phyloP scores from a whole-genome alignment of 805 yeast species.

The Cyberlindnera lachancei region DNA sequence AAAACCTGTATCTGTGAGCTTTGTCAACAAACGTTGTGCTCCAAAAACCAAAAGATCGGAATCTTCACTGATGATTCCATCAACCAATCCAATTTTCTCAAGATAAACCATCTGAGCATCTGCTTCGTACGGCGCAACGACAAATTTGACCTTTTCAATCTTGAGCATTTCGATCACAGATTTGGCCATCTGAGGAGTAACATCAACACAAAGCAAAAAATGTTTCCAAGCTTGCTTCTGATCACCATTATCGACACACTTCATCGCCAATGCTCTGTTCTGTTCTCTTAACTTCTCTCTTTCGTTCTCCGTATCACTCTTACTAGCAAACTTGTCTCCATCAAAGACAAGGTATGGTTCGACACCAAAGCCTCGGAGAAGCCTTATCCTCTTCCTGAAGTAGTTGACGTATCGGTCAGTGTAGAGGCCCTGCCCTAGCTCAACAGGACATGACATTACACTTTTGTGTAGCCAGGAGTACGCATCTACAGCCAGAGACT shows the following conservation, averaged over 20 bases:
- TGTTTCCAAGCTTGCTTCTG: slow-evolving; percentile 54
- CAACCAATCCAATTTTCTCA: slow-evolving; percentile 65
- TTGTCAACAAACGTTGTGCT: slow-evolving; percentile 66
- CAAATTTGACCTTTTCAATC: slow-evolving; percentile 46
- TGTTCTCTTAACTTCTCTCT: slow-evolving; percentile 50
- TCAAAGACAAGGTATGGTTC: slow-evolving; percentile 88
- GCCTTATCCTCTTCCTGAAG: slow-evolving; percentile 55
- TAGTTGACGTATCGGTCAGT: slow-evolving; percentile 69
- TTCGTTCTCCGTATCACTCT: slow-evolving; percentile 62
- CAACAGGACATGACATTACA: slow-evolving; percentile 74
- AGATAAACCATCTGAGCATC: slow-evolving; percentile 94
- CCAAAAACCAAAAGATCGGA: slow-evolving; percentile 92
- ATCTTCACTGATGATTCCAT: slow-evolving; percentile 89
- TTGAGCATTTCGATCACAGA: slow-evolving; percentile 69
- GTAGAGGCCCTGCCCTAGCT: slow-evolving; percentile 61
- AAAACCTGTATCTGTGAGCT: slow-evolving; percentile 61
- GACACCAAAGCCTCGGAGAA: slow-evolving; percentile 60
- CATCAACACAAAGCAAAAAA: slow-evolving; percentile 74
- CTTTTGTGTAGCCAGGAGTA: slow-evolving; percentile 96
- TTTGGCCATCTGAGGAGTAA: slow-evolving; percentile 88
- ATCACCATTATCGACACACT: slow-evolving; percentile 45
- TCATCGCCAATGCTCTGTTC: slow-evolving; percentile 50
- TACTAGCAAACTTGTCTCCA: slow-evolving; percentile 81
- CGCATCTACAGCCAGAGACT: slow-evolving; percentile 86
- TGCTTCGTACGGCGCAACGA: slow-evolving; percentile 98